A percentile compares a stretch with the other conserved stretches of the same genome.
These are phyloP conservation scores for Suillus subalutaceus DNA, from an alignment of 768 basidiomycete species.

Conservation along the genomic window DNA sequence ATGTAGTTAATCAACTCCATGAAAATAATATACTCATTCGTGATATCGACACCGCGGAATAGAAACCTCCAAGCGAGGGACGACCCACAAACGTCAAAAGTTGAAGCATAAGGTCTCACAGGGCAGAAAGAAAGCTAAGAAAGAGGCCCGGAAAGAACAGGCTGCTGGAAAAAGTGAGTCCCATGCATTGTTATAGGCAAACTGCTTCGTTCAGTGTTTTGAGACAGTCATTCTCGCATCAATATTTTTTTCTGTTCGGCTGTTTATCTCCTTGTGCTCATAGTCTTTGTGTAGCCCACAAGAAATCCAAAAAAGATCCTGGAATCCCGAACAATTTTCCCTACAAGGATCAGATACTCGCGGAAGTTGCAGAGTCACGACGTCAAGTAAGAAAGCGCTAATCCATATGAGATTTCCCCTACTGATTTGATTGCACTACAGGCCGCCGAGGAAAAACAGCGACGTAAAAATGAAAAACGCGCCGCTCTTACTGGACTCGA, in stretches of 20 bases:
- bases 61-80: slow-evolving; percentile 86
- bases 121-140: slow-evolving; percentile 73
- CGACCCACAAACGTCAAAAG: slow-evolving; percentile 72
- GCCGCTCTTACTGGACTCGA: slow-evolving; percentile 37
- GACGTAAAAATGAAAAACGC: slow-evolving; percentile 67
- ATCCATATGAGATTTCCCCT: neutral
- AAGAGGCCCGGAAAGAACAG: slow-evolving; percentile 72
- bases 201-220: neutral
- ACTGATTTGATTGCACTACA: slow-evolving; percentile 29
- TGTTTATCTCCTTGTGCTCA: slow-evolving; percentile 11
- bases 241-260: slow-evolving; percentile 3
- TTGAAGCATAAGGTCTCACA: slow-evolving; percentile 78
- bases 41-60: slow-evolving; percentile 17
- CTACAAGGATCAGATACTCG: slow-evolving; percentile 92
- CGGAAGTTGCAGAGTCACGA: slow-evolving; percentile 84
- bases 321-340: slow-evolving; percentile 94
- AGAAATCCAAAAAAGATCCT: slow-evolving; percentile 70
- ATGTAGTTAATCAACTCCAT: slow-evolving; percentile 22
- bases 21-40: slow-evolving; percentile 15
- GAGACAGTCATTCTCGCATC: neutral
- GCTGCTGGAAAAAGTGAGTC: slow-evolving; percentile 81
- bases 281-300: slow-evolving; percentile 53
- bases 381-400: slow-evolving; percentile 53
- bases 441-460: slow-evolving; percentile 79
- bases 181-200: neutral